Conservation (phyloP, 495 filamentous ascomycete genomes). For the Lentithecium fluviatile region DNA sequence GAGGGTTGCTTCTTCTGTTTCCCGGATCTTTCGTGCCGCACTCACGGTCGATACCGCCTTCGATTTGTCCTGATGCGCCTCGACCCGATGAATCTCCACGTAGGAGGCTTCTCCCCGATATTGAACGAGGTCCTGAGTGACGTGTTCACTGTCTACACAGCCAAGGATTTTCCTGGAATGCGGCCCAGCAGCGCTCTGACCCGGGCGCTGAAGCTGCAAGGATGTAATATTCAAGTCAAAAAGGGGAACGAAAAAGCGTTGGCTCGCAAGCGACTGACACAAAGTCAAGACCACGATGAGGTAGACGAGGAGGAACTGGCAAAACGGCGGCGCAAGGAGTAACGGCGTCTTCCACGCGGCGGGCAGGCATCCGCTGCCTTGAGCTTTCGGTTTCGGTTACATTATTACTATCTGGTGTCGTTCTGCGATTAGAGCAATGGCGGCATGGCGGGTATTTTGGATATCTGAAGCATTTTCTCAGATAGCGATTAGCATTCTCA, state of each 20-base stretch:
- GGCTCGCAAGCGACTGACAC: constrained; percentile 38
- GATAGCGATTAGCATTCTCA: constrained; percentile 30
- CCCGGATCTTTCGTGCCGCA: constrained; percentile 87
- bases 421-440: constrained; percentile 18
- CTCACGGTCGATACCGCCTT: constrained; percentile 76
- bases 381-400: not conserved
- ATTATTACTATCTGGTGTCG: constrained; percentile 2
- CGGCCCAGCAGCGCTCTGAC: constrained; percentile 67
- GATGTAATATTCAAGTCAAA: constrained; percentile 75
- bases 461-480: constrained; percentile 27
- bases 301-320: constrained; percentile 43
- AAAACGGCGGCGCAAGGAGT: constrained; percentile 36
- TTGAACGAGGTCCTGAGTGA: constrained; percentile 70
- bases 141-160: constrained; percentile 82
- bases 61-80: constrained; percentile 86
- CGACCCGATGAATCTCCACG: constrained; percentile 50
- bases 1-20: constrained; percentile 93
- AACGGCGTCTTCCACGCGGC: constrained; percentile 1
- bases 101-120: constrained; percentile 60
- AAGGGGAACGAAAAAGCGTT: constrained; percentile 69
- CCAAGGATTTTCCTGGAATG: constrained; percentile 98
- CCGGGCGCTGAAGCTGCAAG: constrained; percentile 69
- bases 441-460: constrained; percentile 27
- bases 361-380: not conserved
- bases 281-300: constrained; percentile 49